phyloP scores from a whole-genome alignment of 2,329 filamentous ascomycete genomes.

The Aureobasidium sp. region DNA sequence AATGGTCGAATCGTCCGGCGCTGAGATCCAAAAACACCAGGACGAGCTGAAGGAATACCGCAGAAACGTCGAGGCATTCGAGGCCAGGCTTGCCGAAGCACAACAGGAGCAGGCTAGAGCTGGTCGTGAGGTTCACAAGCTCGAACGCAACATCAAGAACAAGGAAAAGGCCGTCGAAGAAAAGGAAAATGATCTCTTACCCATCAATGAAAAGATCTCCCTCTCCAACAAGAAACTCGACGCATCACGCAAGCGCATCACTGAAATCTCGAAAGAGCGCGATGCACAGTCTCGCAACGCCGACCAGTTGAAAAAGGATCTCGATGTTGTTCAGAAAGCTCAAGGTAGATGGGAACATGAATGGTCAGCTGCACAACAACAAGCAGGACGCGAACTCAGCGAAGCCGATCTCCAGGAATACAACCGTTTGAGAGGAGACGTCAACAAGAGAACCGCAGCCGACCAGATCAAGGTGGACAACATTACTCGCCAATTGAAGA shows the following conservation, averaged over 20 bases:
- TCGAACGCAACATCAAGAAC: slow-evolving; percentile 75
- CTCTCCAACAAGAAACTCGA: slow-evolving; percentile 65
- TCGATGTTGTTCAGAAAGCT: slow-evolving; percentile 79
- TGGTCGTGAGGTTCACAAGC: slow-evolving; percentile 64
- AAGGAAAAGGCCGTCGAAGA: slow-evolving; percentile 86
- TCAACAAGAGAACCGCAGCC: slow-evolving; percentile 69
- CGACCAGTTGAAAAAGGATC: slow-evolving; percentile 67
- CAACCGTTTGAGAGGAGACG: slow-evolving; percentile 71
- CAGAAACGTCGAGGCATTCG: slow-evolving; percentile 77
- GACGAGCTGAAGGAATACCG: slow-evolving; percentile 90
- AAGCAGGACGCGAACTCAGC: slow-evolving; percentile 77
- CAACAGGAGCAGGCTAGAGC: slow-evolving; percentile 74
- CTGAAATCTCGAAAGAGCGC: slow-evolving; percentile 65
- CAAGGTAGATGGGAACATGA: slow-evolving; percentile 81
- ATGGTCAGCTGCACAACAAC: slow-evolving; percentile 74
- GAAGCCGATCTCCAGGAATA: slow-evolving; percentile 85
- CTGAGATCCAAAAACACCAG: slow-evolving; percentile 85
- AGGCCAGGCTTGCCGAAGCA: slow-evolving; percentile 69
- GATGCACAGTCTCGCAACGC: slow-evolving; percentile 61
- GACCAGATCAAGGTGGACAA: slow-evolving; percentile 80
- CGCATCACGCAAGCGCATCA: slow-evolving; percentile 57
- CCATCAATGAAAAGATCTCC: slow-evolving; percentile 83
- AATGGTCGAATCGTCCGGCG: slow-evolving; percentile 83
- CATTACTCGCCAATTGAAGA: slow-evolving; percentile 79
- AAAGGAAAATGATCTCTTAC: slow-evolving; percentile 74